Evolutionary conservation across 306 rosid species (phyloP), one percentile per base, ranked within the genome.

Genomic region (Ammopiptanthus mongolicus): DNA sequence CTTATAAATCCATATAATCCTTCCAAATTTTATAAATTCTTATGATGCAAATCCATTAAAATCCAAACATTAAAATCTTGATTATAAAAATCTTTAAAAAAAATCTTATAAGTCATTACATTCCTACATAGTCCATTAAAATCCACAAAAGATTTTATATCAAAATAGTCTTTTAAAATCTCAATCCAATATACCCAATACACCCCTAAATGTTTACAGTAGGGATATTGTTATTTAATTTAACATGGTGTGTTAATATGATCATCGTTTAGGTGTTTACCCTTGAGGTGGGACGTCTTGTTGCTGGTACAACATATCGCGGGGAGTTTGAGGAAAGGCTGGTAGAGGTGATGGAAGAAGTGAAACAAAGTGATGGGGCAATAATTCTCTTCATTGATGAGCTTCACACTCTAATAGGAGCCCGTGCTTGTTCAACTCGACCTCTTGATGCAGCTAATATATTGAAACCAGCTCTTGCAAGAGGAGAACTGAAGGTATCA

Each of bases 351-450:
- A 25, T 57, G 1, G 71, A 73, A 0, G 75, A 65, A 33, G 60
- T 80, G 1, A 55, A 47, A 11, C 44, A 21, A 15, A 73, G 75
- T 18, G 18, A 73, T 3, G 71, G 70, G 37, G 53, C 1, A 53
- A 18, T 72, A 2, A 80, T 80, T 8, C 71, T 80, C 14, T 73
- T 73, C 17, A 66, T 73, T 14, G 84, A 66, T 56, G 84, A 80
- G 63, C 18, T 79, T 37, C 79, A 47, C 3, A 74, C 75, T 15
- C 25, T 80, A 14, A 29, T 72, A 29, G 74, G 60, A 52, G 73
- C 60, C 0, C 41, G 78, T 21, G n/a, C 59, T 8, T 33, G 0
- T 2, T 31, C 6, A 31, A 48, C 18, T 25, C 18, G 14, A 8
- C 64, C 64, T 11, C 15, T 78, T 19, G 73, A 71, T 37, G 83